A percentile compares a stretch with the other conserved stretches of the same genome.
Conservation (phyloP, 306 rosid species). For the Gastrolobium bilobum region DNA sequence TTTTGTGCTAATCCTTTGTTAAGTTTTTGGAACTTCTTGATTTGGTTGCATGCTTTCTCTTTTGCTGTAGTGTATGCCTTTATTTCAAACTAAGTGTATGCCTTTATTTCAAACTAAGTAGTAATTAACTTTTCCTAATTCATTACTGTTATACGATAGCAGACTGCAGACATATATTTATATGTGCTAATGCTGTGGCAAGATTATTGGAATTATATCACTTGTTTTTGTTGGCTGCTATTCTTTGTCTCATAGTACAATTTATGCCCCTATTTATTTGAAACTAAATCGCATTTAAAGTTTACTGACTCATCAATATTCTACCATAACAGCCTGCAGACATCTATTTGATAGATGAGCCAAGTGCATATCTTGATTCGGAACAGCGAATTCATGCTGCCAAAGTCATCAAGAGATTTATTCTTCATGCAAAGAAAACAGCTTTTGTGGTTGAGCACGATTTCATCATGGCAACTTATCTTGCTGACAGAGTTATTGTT, state of each 20-base stretch:
- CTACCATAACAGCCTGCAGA: conserved; percentile 88
- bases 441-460: conserved; percentile 98
- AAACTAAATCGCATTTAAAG: conserved; percentile 8
- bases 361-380: conserved; percentile 98
- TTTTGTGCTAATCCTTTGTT: background rate
- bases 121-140: conserved; percentile 12
- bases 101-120: background rate
- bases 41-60: background rate
- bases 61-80: background rate
- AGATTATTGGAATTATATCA: conserved; percentile 20
- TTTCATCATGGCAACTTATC: conserved; percentile 98
- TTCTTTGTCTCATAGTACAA: background rate
- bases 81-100: background rate
- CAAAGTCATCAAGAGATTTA: conserved; percentile 96
- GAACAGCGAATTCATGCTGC: conserved; percentile 98
- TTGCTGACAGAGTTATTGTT: conserved; percentile 97
- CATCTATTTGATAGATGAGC: conserved; percentile 94
- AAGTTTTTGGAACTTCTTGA: conserved; percentile 5
- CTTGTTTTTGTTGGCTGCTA: conserved; percentile 41
- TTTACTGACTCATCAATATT: conserved; percentile 41
- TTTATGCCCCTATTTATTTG: conserved; percentile 13
- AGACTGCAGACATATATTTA: conserved; percentile 75
- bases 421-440: conserved; percentile 97
- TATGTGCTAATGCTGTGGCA: conserved; percentile 30
- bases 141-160: conserved; percentile 44